Conservation (phyloP, 768 basidiomycete species). For the Porphyrellus cyaneotinctus region DNA sequence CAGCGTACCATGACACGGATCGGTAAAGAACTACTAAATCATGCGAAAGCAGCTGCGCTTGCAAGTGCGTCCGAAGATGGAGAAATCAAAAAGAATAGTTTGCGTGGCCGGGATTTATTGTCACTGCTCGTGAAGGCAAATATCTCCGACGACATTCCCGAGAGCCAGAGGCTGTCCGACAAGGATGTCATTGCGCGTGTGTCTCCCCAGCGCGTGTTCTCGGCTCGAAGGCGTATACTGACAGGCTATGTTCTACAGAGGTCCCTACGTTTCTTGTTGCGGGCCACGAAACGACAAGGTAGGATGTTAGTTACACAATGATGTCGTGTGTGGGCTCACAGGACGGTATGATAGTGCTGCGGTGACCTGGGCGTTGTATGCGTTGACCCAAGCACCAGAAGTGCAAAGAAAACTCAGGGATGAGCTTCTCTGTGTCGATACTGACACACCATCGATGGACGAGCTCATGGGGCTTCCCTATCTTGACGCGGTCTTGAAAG, state of each 20-base stretch:
- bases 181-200: conserved; percentile 56
- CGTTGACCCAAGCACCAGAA: conserved; percentile 44
- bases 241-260: conserved; percentile 34
- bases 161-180: conserved; percentile 53
- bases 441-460: conserved; percentile 65
- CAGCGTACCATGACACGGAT: conserved; percentile 45
- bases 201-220: conserved; percentile 13
- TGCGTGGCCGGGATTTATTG: conserved; percentile 51
- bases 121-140: conserved; percentile 41
- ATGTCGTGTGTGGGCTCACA: background rate
- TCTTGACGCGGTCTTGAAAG: conserved; percentile 60
- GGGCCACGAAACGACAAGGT: conserved; percentile 59
- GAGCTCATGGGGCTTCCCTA: conserved; percentile 62
- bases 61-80: conserved; percentile 19
- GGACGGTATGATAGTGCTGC: conserved; percentile 29
- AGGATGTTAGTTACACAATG: background rate
- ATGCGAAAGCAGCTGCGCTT: conserved; percentile 44
- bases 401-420: conserved; percentile 55
- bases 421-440: conserved; percentile 49
- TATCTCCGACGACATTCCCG: conserved; percentile 55
- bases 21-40: conserved; percentile 43
- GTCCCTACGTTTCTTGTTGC: conserved; percentile 59
- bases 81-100: conserved; percentile 31
- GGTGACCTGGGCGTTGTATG: conserved; percentile 57
- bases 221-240: background rate